Base-by-base conservation (phyloP, 169 alveolate species). In the Cryptosporidium tyzzeri region DNA sequence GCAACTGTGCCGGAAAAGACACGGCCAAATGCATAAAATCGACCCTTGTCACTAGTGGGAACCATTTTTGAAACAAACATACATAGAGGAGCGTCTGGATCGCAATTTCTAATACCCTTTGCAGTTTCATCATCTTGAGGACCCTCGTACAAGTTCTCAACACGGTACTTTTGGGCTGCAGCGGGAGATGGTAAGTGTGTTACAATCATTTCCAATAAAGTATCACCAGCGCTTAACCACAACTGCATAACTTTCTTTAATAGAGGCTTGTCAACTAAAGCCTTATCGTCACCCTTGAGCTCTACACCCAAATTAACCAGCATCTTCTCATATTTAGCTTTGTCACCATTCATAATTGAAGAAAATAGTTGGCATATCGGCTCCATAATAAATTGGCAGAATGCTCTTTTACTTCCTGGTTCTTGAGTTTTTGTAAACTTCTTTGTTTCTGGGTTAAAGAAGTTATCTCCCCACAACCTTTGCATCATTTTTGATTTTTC, bases 1-100 rank as follows among this genome's bases (percentile, higher is more conserved):
- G 98, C 98, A 61, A 98, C 99, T 67, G 99, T 97, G 29, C 99
- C 99, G 35, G 99, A 98, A 96, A 99, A 99, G 67, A 99, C 99
- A 89, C 99, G 97, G 48, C 99, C 99, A 96, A 99, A 98, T 61
- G 99, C 99, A 91, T 97, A 98, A 98, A 99, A 99, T 71, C 99
- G 94, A 37, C 99, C 99, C 94, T 96, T 97, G 93, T 98, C 99
- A 50, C 98, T 93, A 61, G 99, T 98, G 70, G 99, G 99, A 61
- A 98, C 99, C 99, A 99, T 98, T 94, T 98, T 99, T 48, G 99
- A 97, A 87, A 99, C 97, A 96, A 97, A 97, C 99, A 98, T 97
- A 99, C 98, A 97, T 69, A 98, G 95, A 12, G 99, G 99, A 16
- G 99, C 99, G 53, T 97, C 93, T 31, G 99, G 99, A 91, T 98